Base-by-base conservation (phyloP, 768 basidiomycete species). In the Collybia mongolica region DNA sequence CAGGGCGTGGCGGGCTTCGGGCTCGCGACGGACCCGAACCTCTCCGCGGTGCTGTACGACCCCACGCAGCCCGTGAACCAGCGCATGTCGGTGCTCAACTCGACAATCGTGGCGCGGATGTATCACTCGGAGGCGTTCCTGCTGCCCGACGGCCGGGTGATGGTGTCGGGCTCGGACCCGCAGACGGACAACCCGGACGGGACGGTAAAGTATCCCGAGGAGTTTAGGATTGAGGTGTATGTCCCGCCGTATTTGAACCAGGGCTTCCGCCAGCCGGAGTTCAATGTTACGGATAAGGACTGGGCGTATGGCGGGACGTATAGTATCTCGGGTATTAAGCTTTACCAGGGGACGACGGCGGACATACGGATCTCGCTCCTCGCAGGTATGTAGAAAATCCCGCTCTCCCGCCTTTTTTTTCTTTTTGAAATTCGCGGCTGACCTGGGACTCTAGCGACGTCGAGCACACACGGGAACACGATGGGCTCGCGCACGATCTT, bases 241-340 rank as follows among this genome's bases (percentile, higher is more conserved):
- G 79, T 89, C 58, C 96, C 96, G 5, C 90, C 89, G 12, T 98
- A 96, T 66, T 77, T 92, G 52, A 82, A 69, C 54, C 67, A 79
- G 54, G 87, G 87, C 9, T 67, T 75, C 53, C 63, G 54, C 5
- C 87, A 86, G 50, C 93, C 88, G 0, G 71, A 66, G 38, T 87
- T 83, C 62, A 81, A 73, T 19, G 72, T 88, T 38, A 55, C 73
- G 0, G 61, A 72, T 48, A 79, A 73, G 11, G 88, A 92, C 60
- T 90, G 88, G 87, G 64, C 58, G 0, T 82, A 84, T 24, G 75
- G 79, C 0, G 74, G 75, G 9, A 63, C 63, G 15, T 81, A 82
- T 56, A 61, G 65, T 1, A 85, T 92, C 55, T 71, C 65, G 4
- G 72, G 74, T 42, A 66, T 80, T 14, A 56, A 69, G 17, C 59